Base-by-base conservation (phyloP, 2,329 filamentous ascomycete genomes). In the Scorias spongiosa region DNA sequence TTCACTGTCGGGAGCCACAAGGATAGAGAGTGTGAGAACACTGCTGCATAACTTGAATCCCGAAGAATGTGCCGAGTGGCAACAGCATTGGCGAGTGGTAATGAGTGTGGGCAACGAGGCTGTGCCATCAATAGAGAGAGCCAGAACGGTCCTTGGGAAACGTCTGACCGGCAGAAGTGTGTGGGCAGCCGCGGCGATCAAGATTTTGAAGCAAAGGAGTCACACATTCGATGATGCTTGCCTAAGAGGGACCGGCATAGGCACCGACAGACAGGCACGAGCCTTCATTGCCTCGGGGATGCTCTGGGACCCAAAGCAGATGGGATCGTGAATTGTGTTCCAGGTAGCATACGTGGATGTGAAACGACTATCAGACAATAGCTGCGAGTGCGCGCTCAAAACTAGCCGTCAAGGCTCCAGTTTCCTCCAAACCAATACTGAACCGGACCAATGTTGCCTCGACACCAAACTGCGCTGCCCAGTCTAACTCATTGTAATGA, bases 401-500 rank as follows among this genome's bases (percentile, higher is more conserved):
- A 14, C 72, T 74, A 11, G 61, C 63, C 29, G 74, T 70, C 53
- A 96, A 63, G 46, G 79, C 74, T 18, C 70, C 66, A 1, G 78
- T 74, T 48, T 91, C 84, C 61, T 98, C 91, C 42, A 98, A 63
- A 0, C 91, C 91, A 43, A 96, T 83, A 56, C 88, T 95, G 51
- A 96, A 77, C 37, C 91, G 75, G 40, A 96, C 73, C 44, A 98
- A 64, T 59, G 85, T 76, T 1, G 77, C 76, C 44, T 91, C 81
- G 2, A 95, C 84, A 0, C 88, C 86, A 60, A 81, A 89, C 47
- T 79, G 70, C 20, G 74, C 77, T 38, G 84, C 85, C 91, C 91
- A 98, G n/a, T 88, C 80, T 37, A 96, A 63, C 67, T 98, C 91
- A 39, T 75, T 71, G 56, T 91, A 98, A 63, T 98, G 91, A 4